Evolutionary conservation across 331 rosid genomes (phyloP).

Genomic region (Cucumis variabilis): DNA sequence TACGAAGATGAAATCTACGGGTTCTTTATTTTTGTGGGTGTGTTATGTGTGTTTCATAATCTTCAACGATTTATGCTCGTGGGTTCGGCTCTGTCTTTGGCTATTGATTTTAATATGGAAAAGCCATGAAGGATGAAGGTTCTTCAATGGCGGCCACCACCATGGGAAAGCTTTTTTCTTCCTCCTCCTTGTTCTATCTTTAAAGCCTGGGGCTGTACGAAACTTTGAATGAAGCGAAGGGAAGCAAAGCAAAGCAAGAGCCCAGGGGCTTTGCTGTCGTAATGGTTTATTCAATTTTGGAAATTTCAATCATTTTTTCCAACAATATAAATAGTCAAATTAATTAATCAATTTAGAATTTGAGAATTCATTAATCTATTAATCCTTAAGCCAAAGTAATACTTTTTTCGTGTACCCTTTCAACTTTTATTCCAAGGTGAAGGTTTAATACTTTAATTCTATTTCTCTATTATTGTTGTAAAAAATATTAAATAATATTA

Average conservation of each 20-base stretch:
- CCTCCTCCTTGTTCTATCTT: slow-evolving; percentile 29
- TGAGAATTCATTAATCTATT: too few relatives aligned
- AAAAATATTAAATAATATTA: too few relatives aligned
- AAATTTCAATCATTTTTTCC: background rate
- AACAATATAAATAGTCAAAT: too few relatives aligned
- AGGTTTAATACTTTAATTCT: too few relatives aligned
- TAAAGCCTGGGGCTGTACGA: background rate
- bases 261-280: background rate
- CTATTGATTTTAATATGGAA: slow-evolving; percentile 6
- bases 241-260: background rate
- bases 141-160: slow-evolving; percentile 63
- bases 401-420: too few relatives aligned
- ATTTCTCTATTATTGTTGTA: too few relatives aligned
- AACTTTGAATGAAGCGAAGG: background rate
- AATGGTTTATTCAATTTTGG: background rate
- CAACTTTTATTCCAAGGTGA: too few relatives aligned
- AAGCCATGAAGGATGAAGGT: slow-evolving; percentile 41
- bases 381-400: too few relatives aligned
- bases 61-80: slow-evolving; percentile 11
- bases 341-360: too few relatives aligned
- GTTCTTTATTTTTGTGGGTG: background rate
- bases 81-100: background rate
- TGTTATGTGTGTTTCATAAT: slow-evolving; percentile 26
- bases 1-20: slow-evolving; percentile 33
- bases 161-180: slow-evolving; percentile 33